Percentiles rank a stretch among this genome's conserved stretches.
Conservation (phyloP, 75 land plant genomes). For the Selaginella moellendorffii region DNA sequence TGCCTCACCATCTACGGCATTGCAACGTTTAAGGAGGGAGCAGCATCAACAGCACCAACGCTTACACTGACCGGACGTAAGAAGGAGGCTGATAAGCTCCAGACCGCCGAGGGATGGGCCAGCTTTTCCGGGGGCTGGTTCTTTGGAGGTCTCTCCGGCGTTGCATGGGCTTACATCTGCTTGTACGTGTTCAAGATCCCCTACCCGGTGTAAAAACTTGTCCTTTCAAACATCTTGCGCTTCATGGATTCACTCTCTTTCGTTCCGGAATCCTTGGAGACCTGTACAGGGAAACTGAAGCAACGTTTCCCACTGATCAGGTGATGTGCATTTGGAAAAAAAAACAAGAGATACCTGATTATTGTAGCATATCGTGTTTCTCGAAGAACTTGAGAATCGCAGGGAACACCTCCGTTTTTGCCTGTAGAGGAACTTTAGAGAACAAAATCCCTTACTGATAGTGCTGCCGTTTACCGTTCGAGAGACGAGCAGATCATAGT, state of each 20-base stretch:
- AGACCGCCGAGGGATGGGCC: slow-evolving; percentile 95
- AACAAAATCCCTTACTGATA: background rate
- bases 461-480: slow-evolving; percentile 37
- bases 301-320: too few relatives aligned
- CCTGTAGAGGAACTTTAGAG: slow-evolving; percentile 28
- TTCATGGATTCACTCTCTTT: background rate
- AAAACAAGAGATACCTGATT: too few relatives aligned
- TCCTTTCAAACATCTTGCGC: background rate
- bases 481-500: slow-evolving; percentile 89
- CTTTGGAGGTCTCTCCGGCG: slow-evolving; percentile 96
- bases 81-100: slow-evolving; percentile 88
- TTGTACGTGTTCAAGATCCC: slow-evolving; percentile 86
- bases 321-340: too few relatives aligned
- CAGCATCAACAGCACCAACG: slow-evolving; percentile 60
- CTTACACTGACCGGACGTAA: slow-evolving; percentile 82
- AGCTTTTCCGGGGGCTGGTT: slow-evolving; percentile 92
- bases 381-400: slow-evolving; percentile 39
- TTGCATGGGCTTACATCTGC: slow-evolving; percentile 88
- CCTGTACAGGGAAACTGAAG: background rate
- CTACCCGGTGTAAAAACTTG: slow-evolving; percentile 32
- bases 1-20: slow-evolving; percentile 86
- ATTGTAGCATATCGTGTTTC: slow-evolving; percentile 22
- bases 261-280: background rate
- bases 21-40: slow-evolving; percentile 79
- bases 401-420: slow-evolving; percentile 52